Base-by-base conservation (phyloP, 148 eudicot species). In the Pouteria glomerata region DNA sequence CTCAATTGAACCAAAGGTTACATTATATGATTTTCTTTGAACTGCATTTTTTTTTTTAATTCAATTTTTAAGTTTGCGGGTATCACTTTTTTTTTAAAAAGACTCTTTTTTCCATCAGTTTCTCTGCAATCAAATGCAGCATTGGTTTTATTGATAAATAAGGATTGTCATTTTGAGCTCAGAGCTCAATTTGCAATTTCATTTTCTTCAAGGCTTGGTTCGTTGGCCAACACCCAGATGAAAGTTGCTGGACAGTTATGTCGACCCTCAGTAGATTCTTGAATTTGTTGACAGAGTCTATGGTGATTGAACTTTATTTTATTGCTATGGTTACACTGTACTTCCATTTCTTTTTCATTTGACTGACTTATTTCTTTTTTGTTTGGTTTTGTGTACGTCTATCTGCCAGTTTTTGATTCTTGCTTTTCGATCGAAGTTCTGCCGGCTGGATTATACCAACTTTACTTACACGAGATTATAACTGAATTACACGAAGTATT, bases 361-460 rank as follows among this genome's bases (percentile, higher is more conserved):
- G n/a, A n/a, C 13, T 19, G 18, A 50, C 10, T 3, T 23, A 37
- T 19, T 33, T 24, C 18, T 18, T 57, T 1, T 35, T 23, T 15
- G 33, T 45, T 42, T 47, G 47, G 35, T 67, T 45, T 42, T 53
- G 75, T 29, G 41, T 71, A 2, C 57, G 66, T 26, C 30, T 66
- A 27, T 57, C 57, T 24, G 50, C 86, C 94, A 96, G 99, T 96
- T 63, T 96, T 96, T 80, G 99, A 96, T 80, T 92, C 99, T 56
- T 92, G 99, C 77, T 96, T 96, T 77, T 92, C 97, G 0, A 92
- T 97, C 57, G 99, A 96, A 66, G 99, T 96, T 72, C 68, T 96
- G 63, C 94, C 94, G 0, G 97, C 88, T 81, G 97, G 87, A 56
- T 71, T 92, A 51, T 96, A 96, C 83, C 94, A 88, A 78, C 79